Evolutionary conservation across 1,284 basidiomycete genomes (phyloP).

Genomic region (Phylloboletellus chloephorus): DNA sequence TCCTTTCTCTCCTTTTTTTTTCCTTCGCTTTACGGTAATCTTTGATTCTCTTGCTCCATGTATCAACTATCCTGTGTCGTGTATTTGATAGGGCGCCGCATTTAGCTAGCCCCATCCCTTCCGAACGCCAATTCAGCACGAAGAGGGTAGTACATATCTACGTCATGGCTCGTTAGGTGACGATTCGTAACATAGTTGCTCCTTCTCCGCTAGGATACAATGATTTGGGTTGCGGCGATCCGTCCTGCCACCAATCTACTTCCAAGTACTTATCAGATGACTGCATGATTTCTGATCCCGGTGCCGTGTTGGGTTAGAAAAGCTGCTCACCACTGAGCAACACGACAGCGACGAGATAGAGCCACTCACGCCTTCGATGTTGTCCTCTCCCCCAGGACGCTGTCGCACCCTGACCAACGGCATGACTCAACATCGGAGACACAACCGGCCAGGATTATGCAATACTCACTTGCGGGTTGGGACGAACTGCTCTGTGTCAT

Average conservation of each 20-base stretch:
- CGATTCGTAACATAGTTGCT: no score
- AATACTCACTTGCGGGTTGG: constrained; percentile 56
- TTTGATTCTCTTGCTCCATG: no score
- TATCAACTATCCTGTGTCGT: no score
- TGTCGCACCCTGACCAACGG: constrained; percentile 44
- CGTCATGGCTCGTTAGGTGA: no score
- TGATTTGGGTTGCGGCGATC: background rate
- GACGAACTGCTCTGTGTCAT: constrained; percentile 45
- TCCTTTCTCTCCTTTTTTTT: no score
- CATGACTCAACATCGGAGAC: background rate
- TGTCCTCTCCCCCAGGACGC: constrained; percentile 59
- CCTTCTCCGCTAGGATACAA: background rate
- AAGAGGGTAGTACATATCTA: no score
- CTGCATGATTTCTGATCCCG: constrained; percentile 1
- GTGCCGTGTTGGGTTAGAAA: constrained; percentile 15
- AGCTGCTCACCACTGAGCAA: constrained; percentile 19
- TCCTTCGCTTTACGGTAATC: no score
- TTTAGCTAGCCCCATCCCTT: no score
- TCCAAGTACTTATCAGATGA: background rate
- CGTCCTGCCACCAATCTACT: background rate
- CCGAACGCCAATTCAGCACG: no score
- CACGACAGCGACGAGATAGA: background rate
- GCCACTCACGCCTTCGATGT: constrained; percentile 47
- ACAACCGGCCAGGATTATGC: background rate
- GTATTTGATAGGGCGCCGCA: no score